phyloP scores from a whole-genome alignment of 139 green algal species.

The Chlamydomonas schloesseri region DNA sequence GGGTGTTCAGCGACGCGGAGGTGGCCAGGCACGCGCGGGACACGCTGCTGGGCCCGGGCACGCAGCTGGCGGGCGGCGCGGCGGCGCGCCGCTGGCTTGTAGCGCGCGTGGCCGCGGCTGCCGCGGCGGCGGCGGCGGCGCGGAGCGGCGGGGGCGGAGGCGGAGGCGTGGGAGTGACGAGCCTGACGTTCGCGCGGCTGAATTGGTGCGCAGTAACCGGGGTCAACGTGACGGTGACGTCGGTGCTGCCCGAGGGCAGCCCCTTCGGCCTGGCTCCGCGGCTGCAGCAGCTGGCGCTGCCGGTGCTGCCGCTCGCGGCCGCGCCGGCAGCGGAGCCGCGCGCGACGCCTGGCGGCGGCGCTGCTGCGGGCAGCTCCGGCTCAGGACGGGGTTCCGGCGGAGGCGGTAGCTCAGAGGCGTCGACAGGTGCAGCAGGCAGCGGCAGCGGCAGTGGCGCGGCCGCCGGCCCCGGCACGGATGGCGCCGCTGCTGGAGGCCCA shows the following conservation, averaged over 20 bases:
- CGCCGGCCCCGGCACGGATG: no score
- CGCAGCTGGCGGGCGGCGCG: not conserved
- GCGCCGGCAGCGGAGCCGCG: no score
- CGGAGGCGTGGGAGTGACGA: not conserved
- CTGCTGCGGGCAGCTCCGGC: no score
- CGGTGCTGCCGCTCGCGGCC: no score
- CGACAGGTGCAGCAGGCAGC: no score
- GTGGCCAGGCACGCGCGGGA: not conserved
- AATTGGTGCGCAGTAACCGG: constrained; percentile 16
- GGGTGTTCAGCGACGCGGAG: not conserved
- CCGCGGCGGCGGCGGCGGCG: not conserved
- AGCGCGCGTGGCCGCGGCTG: not conserved
- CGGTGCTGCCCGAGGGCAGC: not conserved
- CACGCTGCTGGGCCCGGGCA: not conserved
- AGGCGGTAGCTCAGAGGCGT: no score
- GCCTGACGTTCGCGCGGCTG: not conserved
- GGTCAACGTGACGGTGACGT: not conserved
- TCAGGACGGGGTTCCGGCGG: no score
- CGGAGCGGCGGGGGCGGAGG: not conserved
- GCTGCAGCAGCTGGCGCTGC: no score
- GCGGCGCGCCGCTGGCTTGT: not conserved
- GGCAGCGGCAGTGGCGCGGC: no score
- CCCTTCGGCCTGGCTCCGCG: no score
- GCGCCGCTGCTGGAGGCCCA: no score
- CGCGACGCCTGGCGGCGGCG: no score